These are phyloP conservation scores for Copromyces sp. DNA, from an alignment of 495 filamentous ascomycete species.

Conservation along the genomic window DNA sequence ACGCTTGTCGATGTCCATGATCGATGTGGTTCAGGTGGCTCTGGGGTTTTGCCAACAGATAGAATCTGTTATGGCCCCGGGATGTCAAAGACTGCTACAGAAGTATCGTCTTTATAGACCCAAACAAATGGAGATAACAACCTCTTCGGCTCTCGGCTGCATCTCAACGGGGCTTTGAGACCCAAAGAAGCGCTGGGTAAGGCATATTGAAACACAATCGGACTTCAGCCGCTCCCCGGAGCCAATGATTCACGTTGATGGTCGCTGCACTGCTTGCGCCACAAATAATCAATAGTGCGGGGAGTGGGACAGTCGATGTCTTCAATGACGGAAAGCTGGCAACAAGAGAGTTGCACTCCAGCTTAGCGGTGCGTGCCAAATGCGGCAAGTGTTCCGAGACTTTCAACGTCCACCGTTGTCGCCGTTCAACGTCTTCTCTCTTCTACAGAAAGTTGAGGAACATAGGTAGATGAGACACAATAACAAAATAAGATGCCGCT, in stretches of 20 bases:
- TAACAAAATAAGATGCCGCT: neutral
- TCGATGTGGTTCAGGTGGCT: neutral
- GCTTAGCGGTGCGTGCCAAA: neutral
- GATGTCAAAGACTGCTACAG: neutral
- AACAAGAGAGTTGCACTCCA: neutral
- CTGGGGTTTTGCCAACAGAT: neutral
- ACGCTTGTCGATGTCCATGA: slow-evolving; percentile 2
- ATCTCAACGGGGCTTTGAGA: neutral
- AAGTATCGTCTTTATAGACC: neutral
- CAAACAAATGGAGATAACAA: neutral
- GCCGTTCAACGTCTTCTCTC: neutral
- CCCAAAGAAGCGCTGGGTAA: neutral
- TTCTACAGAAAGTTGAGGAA: neutral
- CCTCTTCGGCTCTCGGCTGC: neutral
- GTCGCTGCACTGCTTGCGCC: neutral
- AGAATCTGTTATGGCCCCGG: neutral
- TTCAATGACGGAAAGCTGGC: neutral
- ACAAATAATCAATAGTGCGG: neutral
- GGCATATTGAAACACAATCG: neutral
- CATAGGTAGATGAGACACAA: too few species aligned
- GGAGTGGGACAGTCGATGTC: neutral
- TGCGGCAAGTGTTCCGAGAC: neutral
- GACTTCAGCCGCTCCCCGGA: neutral
- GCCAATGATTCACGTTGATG: neutral
- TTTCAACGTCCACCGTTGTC: neutral